Evolutionary conservation across 164 flowering plant genomes (phyloP), one percentile per base, ranked within the genome.

Genomic region (Amborella trichopoda): DNA sequence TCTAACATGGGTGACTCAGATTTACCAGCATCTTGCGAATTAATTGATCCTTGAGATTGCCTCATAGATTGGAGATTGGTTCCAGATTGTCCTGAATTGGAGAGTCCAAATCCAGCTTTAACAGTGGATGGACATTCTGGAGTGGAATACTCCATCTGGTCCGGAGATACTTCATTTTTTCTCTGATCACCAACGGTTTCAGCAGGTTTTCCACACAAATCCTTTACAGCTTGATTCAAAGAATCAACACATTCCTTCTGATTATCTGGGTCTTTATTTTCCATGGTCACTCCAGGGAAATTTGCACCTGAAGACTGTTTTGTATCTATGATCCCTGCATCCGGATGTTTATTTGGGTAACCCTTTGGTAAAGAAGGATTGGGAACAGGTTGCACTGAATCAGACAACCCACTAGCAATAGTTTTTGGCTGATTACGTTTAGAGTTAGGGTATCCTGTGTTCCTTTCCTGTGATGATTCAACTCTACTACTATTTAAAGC

Each of bases 401-500:
- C 51, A 50, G 67, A 53, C 46, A 40, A 67, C 44, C 78, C 80
- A 61, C 72, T 72, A 38, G 62, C 54, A 28, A 59, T 52, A 25
- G 53, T 27, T 25, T 61, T 73, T 57, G 50, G 73, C 53, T 63
- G 76, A 60, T 42, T 70, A 30, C 51, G 47, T 61, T 78, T 72
- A 43, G 51, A 58, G 56, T 68, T 80, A 30, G 58, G 16, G 40
- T 44, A 17, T 46, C 60, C 74, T 17, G 38, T 48, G 47, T 68
- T 76, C 49, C 68, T 80, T 26, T 63, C 88, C 32, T 70, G 36
- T 52, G 77, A 45, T 39, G 62, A 33, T 53, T 64, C 74, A 54
- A 46, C 60, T 46, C 63, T 77, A 57, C 61, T 23, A 17, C 59
- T 27, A 47, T 23, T 69, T 2, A 74, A 50, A 38, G 80, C 42